Evolutionary conservation across 805 yeast genomes (phyloP), one percentile per base, ranked within the genome.

Genomic region (Tetrapisispora iriomotensis): DNA sequence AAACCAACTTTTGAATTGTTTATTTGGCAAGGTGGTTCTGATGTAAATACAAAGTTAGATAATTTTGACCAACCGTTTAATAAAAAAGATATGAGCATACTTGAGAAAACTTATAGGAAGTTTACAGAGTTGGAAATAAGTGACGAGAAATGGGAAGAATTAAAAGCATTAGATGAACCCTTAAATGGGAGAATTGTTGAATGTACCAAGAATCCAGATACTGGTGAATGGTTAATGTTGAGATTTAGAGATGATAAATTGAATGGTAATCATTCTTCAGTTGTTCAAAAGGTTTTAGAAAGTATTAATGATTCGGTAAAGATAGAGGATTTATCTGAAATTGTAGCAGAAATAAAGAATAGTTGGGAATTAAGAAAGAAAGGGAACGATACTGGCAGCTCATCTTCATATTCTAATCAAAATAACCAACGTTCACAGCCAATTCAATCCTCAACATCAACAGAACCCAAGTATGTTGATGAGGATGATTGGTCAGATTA

Each of bases 191-290:
- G 97, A 45, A 76, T 94, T 23, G 88, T 79, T 1, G 99, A 92
- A 60, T 86, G 92, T 46, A 70, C 82, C 39, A 74, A 78, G 54
- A 82, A 78, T 44, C 64, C 66, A 19, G 70, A 71, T 34, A 62
- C 62, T 17, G 80, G 81, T 3, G 73, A 71, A 34, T 92, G 98
- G 98, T 75, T 76, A 43, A 70, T 84, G 66, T 59, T 90, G 41
- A 70, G 99, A 44, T 92, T 90, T 60, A 72, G 99, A 56, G 95
- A 92, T 63, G 99, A 92, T 61, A 92, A 92, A 56, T 61, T 73
- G 14, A 80, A 83, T 54, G 97, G 94, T 8, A 92, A 92, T 59
- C 95, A 86, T 59, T 61, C 77, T 13, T 67, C 77, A 10, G 87
- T 84, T 19, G 95, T 88, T 6, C 77, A 77, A 44, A 90, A 82